Base-by-base conservation (phyloP, 2,329 filamentous ascomycete genomes). In the Neoarthrinium moseri region DNA sequence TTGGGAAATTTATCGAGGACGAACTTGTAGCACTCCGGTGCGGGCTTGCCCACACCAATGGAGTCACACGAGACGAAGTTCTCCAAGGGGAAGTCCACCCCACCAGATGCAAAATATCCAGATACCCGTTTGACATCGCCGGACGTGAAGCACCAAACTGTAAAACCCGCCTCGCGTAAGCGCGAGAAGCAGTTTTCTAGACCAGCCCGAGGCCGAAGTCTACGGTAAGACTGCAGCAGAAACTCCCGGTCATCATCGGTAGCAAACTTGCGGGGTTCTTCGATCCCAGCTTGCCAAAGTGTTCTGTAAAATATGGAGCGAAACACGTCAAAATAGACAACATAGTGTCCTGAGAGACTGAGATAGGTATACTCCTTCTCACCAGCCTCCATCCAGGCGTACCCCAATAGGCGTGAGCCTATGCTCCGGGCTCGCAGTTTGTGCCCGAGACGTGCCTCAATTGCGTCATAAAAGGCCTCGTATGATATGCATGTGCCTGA, bases 81-180 rank as follows among this genome's bases (percentile, higher is more conserved):
- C 53, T 74, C 72, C 1, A 55, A 44, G 0, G 75, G 74, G 63
- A 81, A 72, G 2, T 74, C 67, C 10, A 81, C 63, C 0, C 71
- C 73, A 0, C 62, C 72, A 1, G 63, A 60, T 13, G 63, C 53
- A 50, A 82, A 79, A 51, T 81, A 82, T 0, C 74, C 75, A 6
- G 63, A 54, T 3, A 81, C 77, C 5, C 77, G 61, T 36, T 66
- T 58, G 3, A 66, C 55, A 53, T 81, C 77, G 1, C 73, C 78
- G 0, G 74, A 73, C 0, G 77, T 80, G 22, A 81, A 64, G 26
- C 67, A 71, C 77, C 78, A 81, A 4, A 80, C 69, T 0, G 70
- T 75, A 50, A 78, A 80, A 0, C 76, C 73, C 0, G 59, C 65
- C 0, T 61, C 63, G 3, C 72, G 58, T 34, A 81, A 56, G 17